Evolutionary conservation across 805 yeast species (phyloP), one percentile per base, ranked within the genome.

Genomic region (Cyberlindnera suaveolens): DNA sequence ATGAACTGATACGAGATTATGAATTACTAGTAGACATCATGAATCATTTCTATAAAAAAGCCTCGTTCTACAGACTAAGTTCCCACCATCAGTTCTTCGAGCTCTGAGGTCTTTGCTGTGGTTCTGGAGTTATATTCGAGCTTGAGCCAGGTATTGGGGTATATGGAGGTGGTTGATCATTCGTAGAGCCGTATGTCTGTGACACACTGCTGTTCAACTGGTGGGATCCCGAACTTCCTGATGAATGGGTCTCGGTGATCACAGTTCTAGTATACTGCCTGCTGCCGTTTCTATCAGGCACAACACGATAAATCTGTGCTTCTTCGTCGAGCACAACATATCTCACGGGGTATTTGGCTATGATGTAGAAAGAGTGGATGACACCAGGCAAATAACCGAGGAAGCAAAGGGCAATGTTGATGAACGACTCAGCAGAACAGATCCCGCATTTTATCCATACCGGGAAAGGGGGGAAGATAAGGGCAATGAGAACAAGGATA

Each of bases 341-440:
- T 20, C 63, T 65, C 19, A 62, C 57, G 9, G 95, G 95, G 57
- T 83, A 83, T 53, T 76, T 70, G 43, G 87, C 78, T 43, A 86
- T 85, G 54, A 86, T 82, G 62, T 85, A 86, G 77, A 86, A 81
- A 34, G 82, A 67, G 56, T 86, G 95, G 47, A 86, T 62, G 31
- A 85, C 71, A 10, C 93, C 95, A 1, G 95, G 95, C 42, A 86
- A 57, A 58, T 72, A 80, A 1, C 95, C 93, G 36, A 86, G 68
- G 44, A 77, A 56, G 61, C 88, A 82, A 27, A 86, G 71, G 6
- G 83, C 78, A 38, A 86, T 68, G 62, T 85, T 86, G 56, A 87
- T 82, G 43, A 79, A 61, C 38, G 71, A 68, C 57, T 86, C 95
- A 7, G 80, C 77, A 2, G 90, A 79, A 48, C 82, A 80, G 41